Conservation (phyloP, 306 rosid species). For the Vigna radiata region DNA sequence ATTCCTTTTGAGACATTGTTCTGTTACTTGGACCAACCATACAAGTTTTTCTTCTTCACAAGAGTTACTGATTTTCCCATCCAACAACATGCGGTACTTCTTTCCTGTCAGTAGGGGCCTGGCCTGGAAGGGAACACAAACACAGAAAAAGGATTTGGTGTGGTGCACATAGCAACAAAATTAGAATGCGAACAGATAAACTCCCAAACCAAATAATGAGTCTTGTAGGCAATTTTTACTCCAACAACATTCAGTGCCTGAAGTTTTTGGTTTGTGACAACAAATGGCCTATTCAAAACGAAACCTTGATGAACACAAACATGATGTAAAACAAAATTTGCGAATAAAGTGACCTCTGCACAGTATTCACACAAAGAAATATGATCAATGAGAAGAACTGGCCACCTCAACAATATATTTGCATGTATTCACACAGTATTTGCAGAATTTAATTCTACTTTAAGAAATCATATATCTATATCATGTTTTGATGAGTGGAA, state of each 20-base stretch:
- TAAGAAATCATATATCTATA: background rate
- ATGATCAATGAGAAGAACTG: background rate
- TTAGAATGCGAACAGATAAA: background rate
- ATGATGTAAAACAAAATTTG: background rate
- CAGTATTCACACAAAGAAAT: conserved; percentile 16
- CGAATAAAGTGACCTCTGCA: conserved; percentile 4
- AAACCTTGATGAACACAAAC: background rate
- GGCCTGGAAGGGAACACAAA: conserved; percentile 42
- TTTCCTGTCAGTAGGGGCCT: conserved; percentile 53
- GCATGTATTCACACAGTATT: background rate
- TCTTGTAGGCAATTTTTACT: background rate
- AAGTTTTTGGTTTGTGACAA: conserved; percentile 2
- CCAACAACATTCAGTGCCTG: background rate
- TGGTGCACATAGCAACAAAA: conserved; percentile 34
- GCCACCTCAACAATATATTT: background rate
- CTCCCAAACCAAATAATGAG: conserved; percentile 25
- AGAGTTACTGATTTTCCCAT: conserved; percentile 49
- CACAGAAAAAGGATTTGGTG: conserved; percentile 4
- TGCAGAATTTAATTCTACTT: background rate
- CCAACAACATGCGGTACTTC: conserved; percentile 49
- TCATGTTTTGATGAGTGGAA: background rate
- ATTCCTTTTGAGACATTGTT: conserved; percentile 58
- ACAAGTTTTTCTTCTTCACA: conserved; percentile 51
- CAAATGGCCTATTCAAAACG: conserved; percentile 17
- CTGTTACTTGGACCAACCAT: conserved; percentile 54